Evolutionary conservation across 2,329 filamentous ascomycete genomes (phyloP).

Genomic region (Ophiostoma ulmi): DNA sequence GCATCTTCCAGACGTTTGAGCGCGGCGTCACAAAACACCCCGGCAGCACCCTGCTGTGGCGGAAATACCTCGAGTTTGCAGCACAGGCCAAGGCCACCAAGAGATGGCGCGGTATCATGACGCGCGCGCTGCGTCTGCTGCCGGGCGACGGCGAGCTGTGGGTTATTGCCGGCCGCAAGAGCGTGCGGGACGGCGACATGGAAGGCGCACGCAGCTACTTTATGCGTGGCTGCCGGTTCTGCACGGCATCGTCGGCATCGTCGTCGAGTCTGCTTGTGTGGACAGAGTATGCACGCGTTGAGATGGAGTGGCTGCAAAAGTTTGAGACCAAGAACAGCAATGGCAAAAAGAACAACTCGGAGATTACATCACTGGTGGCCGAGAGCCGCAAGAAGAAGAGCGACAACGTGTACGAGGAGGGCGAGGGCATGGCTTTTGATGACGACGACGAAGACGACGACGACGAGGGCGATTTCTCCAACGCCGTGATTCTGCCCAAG

Average conservation of each 20-base stretch:
- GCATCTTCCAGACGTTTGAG: slow-evolving; percentile 85
- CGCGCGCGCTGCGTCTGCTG: slow-evolving; percentile 73
- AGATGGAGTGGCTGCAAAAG: slow-evolving; percentile 74
- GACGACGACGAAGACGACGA: slow-evolving; percentile 43
- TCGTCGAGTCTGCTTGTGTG: slow-evolving; percentile 61
- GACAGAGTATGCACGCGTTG: slow-evolving; percentile 83
- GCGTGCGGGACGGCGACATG: slow-evolving; percentile 82
- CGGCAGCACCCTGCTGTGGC: slow-evolving; percentile 76
- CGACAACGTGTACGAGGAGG: slow-evolving; percentile 37
- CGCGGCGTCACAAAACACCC: slow-evolving; percentile 79
- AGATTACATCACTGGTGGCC: slow-evolving; percentile 18
- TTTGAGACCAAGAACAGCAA: slow-evolving; percentile 58
- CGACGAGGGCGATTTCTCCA: slow-evolving; percentile 47
- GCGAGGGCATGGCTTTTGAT: slow-evolving; percentile 45
- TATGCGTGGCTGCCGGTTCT: slow-evolving; percentile 85
- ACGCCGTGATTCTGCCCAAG: slow-evolving; percentile 40
- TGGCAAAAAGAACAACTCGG: slow-evolving; percentile 45
- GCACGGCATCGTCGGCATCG: slow-evolving; percentile 51
- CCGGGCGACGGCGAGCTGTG: slow-evolving; percentile 78
- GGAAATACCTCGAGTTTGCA: slow-evolving; percentile 81
- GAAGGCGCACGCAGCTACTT: slow-evolving; percentile 77
- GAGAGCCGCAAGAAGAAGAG: slow-evolving; percentile 42
- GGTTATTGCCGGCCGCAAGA: slow-evolving; percentile 74
- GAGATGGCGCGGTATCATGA: slow-evolving; percentile 60
- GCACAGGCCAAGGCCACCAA: slow-evolving; percentile 61